Base-by-base conservation (phyloP, 306 rosid species). In the Dryas octopetala region DNA sequence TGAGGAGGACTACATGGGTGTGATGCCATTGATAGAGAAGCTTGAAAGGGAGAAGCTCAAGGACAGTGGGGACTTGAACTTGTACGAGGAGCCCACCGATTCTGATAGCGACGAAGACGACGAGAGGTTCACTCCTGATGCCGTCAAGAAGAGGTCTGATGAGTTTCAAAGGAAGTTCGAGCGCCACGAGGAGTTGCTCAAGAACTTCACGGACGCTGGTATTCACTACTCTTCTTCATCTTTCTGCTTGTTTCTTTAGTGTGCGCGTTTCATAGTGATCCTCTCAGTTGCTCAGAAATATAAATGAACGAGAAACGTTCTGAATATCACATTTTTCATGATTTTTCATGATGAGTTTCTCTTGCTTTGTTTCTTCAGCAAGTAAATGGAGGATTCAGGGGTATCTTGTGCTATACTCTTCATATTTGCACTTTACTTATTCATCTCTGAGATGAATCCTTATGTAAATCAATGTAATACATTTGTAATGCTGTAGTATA, bases 61-160 rank as follows among this genome's bases (percentile, higher is more conserved):
- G 87, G 82, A 79, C 5, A n/a, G 71, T 2, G 48, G 71, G 9
- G 79, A 81, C 26, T 60, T 89, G 73, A 48, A 79, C 48, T 74
- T 66, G 58, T 83, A 66, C n/a, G 93, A 90, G 74, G 97, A 95
- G 79, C 88, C 87, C 43, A 81, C 97, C 15, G 98, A 91, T 75
- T 95, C 97, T 9, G 98, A 91, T 10, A 84, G 87, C 13, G 97
- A 91, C 9, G 91, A 85, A 0, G 98, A 95, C 5, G 95, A 89
- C 55, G 91, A 82, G 76, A 75, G 82, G 38, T 74, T 63, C 76
- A 78, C 76, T 68, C 38, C 68, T 0, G 97, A 91, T 1, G 90
- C 79, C 12, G 7, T 79, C 23, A 48, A 80, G 60, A 82, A 89
- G 78, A 78, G 80, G 51, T 32, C 44, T 26, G 74, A 84, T 0